Base-by-base conservation (phyloP, 2,329 filamentous ascomycete species). In the Claviceps sorghi region DNA sequence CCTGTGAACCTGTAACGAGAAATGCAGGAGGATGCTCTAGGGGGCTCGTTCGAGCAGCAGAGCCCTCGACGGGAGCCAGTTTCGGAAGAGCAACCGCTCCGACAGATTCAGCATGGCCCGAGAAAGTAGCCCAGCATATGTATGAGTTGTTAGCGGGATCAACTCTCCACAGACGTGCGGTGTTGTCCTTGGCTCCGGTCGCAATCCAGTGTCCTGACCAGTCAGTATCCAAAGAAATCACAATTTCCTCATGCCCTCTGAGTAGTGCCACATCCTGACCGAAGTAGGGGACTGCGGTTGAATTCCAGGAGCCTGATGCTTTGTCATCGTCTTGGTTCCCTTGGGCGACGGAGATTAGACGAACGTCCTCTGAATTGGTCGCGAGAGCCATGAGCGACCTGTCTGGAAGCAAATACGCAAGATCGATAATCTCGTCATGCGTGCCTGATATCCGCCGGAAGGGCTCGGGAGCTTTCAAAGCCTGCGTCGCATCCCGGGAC, bases 151-250 rank as follows among this genome's bases (percentile, higher is more conserved):
- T 84, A 21, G 75, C 76, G 0, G 84, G 79, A 63, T 97, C 91
- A 29, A 98, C 73, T 51, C 85, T 78, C 93, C 93, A 98, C 38
- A 98, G 70, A 57, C 86, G 83, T 19, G 91, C 93, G 2, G 86
- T 93, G 62, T 97, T 98, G 66, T 98, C 93, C 69, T 98, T 98
- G 22, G 93, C 88, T 51, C 91, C 93, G 1, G 93, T 97, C 13
- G 86, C 91, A 41, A 98, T 79, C 93, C 93, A 98, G 65, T 93
- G 83, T 0, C 94, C 94, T 10, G 93, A 97, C 88, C 89, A 95
- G 68, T 98, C 93, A 2, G 88, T 83, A 64, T 96, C 90, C 42
- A 98, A 73, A 54, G 89, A 90, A 59, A 98, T 95, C 55, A 98
- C 86, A 50, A 98, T 96, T 59, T 98, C 93, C 49, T 90, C 83